These are phyloP conservation scores for Euphorbia pulcherrima DNA, from an alignment of 345 rosid genomes.

Conservation along the genomic window DNA sequence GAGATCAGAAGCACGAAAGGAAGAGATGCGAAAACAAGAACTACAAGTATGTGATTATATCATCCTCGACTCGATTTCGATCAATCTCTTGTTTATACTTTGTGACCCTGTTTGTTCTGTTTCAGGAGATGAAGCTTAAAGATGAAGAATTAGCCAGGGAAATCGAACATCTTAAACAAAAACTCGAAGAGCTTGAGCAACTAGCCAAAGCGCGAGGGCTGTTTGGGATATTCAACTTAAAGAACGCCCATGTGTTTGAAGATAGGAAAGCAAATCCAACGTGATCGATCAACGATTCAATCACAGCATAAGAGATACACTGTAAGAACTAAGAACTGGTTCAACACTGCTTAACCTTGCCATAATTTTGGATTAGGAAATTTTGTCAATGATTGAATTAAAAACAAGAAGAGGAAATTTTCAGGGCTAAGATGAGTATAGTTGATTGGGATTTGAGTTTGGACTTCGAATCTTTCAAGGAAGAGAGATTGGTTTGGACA, in stretches of 20 bases:
- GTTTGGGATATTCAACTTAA: constrained; percentile 24
- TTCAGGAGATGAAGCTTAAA: constrained; percentile 49
- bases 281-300: constrained; percentile 13
- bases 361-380: too few relatives aligned
- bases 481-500: too few relatives aligned
- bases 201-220: constrained; percentile 35
- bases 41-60: constrained; percentile 36
- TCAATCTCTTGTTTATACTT: not conserved
- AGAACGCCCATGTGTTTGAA: constrained; percentile 19
- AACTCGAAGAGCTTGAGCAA: constrained; percentile 43
- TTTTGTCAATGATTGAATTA: too few relatives aligned
- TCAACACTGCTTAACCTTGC: too few relatives aligned
- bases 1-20: constrained; percentile 77
- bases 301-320: not conserved
- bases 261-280: constrained; percentile 28
- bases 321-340: constrained; percentile 13
- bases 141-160: constrained; percentile 46
- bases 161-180: constrained; percentile 38
- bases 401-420: too few relatives aligned
- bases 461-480: too few relatives aligned
- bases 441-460: too few relatives aligned
- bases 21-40: constrained; percentile 57
- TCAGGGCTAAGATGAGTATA: too few relatives aligned
- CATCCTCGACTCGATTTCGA: not conserved
- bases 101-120: not conserved